These are phyloP conservation scores for Amanita molliuscula DNA, from an alignment of 768 basidiomycete genomes.

Conservation along the genomic window DNA sequence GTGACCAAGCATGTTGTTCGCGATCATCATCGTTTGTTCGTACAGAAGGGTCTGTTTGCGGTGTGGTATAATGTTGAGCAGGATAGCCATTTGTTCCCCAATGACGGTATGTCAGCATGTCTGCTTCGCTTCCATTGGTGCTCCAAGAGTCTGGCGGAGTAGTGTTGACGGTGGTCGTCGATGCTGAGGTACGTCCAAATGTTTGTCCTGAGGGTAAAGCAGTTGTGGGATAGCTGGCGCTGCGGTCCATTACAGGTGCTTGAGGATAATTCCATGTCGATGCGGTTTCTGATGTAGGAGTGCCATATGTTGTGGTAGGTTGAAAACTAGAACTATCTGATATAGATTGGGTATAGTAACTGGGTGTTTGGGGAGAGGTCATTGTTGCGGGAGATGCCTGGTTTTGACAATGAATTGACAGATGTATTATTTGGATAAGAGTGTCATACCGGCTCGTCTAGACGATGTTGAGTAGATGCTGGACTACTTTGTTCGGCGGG, in stretches of 20 bases:
- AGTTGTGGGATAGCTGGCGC: conserved; percentile 35
- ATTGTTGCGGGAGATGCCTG: conserved; percentile 26
- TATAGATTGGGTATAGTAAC: conserved; percentile 14
- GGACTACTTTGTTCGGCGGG: conserved; percentile 37
- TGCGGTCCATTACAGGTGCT: conserved; percentile 32
- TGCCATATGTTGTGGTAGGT: conserved; percentile 29
- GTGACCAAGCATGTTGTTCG: conserved; percentile 24
- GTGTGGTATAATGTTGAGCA: conserved; percentile 22
- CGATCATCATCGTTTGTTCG: conserved; percentile 26
- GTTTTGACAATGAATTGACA: neutral
- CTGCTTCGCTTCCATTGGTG: conserved; percentile 16
- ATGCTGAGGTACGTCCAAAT: conserved; percentile 28
- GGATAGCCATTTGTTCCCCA: conserved; percentile 32
- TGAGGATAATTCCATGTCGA: conserved; percentile 48
- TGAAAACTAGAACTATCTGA: conserved; percentile 32
- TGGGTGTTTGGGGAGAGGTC: conserved; percentile 16
- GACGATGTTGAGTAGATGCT: conserved; percentile 32
- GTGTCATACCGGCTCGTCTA: conserved; percentile 35
- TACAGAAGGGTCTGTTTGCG: conserved; percentile 30
- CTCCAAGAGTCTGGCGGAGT: conserved; percentile 20
- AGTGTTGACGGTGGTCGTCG: conserved; percentile 1
- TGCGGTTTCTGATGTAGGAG: conserved; percentile 30
- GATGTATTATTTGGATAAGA: neutral
- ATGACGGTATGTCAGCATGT: conserved; percentile 34
- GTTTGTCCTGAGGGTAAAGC: conserved; percentile 45